Evolutionary conservation across 2,329 filamentous ascomycete species (phyloP).

Genomic region (Xylaria sp.): DNA sequence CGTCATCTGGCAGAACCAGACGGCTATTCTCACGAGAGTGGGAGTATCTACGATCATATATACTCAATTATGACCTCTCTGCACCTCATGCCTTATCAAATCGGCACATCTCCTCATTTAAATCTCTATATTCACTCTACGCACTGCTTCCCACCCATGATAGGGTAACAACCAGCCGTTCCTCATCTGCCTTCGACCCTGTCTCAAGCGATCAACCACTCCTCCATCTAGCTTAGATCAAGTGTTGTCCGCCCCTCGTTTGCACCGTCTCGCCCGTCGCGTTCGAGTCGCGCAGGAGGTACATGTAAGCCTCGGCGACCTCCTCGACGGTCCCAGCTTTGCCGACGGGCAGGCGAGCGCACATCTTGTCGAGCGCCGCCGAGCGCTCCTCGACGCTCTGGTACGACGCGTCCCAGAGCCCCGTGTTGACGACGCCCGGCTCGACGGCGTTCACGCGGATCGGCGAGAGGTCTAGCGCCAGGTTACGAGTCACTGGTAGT

Average conservation of each 20-base stretch:
- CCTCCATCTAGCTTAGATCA: constrained; percentile 11
- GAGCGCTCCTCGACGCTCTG: constrained; percentile 33
- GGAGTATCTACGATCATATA: too few relatives aligned
- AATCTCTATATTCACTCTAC: neutral
- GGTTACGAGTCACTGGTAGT: constrained; percentile 42
- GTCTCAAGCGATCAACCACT: neutral
- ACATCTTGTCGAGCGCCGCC: constrained; percentile 24
- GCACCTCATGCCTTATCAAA: neutral
- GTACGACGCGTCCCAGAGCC: constrained; percentile 44
- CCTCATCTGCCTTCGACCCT: neutral
- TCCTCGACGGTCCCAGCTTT: constrained; percentile 40
- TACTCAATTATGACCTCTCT: neutral
- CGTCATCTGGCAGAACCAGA: too few relatives aligned
- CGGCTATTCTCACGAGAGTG: too few relatives aligned
- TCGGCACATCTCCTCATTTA: neutral
- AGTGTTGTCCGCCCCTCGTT: constrained; percentile 44
- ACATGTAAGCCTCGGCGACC: constrained; percentile 48
- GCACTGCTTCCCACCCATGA: neutral
- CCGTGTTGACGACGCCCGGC: constrained; percentile 46
- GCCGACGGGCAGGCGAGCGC: constrained; percentile 37
- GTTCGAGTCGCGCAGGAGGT: constrained; percentile 47
- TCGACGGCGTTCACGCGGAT: constrained; percentile 48
- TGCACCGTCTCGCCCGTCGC: constrained; percentile 48
- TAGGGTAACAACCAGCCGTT: neutral
- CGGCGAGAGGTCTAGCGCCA: constrained; percentile 48